A percentile compares a stretch with the other conserved stretches of the same genome.
phyloP scores from a whole-genome alignment of 352 stramenopile species.

The Pythium oligandrum region DNA sequence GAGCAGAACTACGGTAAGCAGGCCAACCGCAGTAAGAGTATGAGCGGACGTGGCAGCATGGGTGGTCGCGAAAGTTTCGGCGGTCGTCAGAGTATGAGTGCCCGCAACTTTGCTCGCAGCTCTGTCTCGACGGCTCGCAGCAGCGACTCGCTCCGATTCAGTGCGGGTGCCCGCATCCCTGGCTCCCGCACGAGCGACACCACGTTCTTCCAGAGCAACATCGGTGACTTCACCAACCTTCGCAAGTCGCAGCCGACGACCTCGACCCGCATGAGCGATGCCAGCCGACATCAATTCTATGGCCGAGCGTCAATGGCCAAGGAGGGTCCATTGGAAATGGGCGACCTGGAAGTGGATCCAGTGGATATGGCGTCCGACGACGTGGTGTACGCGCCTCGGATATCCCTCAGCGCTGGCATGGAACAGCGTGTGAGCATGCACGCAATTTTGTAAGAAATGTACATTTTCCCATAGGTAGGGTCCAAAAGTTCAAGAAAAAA shows the following conservation, averaged over 20 bases:
- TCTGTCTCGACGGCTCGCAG: slow-evolving; percentile 20
- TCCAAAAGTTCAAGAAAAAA: too few species aligned
- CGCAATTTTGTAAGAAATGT: slow-evolving; percentile 19
- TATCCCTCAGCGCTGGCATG: slow-evolving; percentile 8
- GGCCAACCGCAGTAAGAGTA: slow-evolving; percentile 3
- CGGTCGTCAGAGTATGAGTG: slow-evolving; percentile 6
- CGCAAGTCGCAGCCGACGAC: slow-evolving; percentile 1
- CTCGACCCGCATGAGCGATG: slow-evolving; percentile 18
- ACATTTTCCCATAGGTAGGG: not conserved
- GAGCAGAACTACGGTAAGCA: slow-evolving; percentile 23
- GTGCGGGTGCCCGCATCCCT: slow-evolving; percentile 11
- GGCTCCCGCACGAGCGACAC: slow-evolving; percentile 18
- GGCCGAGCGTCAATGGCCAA: too few species aligned
- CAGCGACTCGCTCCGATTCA: slow-evolving; percentile 14
- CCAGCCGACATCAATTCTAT: too few species aligned
- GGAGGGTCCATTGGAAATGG: too few species aligned
- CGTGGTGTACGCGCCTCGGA: slow-evolving; percentile 18
- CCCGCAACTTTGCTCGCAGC: slow-evolving; percentile 16
- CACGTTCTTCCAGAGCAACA: slow-evolving; percentile 19
- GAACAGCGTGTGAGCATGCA: slow-evolving; percentile 19
- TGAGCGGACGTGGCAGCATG: too few species aligned
- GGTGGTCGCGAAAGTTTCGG: too few species aligned
- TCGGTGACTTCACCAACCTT: not conserved
- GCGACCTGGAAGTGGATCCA: slow-evolving; percentile 16
- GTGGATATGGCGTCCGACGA: slow-evolving; percentile 16